Base-by-base conservation (phyloP, 2,329 filamentous ascomycete genomes). In the Tolypocladium ophioglossoides region DNA sequence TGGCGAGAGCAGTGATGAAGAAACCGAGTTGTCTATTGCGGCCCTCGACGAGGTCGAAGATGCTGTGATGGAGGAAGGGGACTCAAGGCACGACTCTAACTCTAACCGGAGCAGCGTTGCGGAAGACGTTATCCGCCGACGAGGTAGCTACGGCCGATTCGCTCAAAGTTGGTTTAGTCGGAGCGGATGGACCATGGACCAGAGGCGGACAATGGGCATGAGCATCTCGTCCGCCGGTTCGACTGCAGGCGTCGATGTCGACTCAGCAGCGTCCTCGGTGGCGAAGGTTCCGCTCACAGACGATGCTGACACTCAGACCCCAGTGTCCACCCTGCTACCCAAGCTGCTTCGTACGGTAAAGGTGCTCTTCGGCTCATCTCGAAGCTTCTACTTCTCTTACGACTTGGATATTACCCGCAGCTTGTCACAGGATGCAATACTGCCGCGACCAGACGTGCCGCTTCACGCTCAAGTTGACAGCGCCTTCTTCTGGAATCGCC, bases 321-420 rank as follows among this genome's bases (percentile, higher is more conserved):
- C 53, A 12, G 68, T 70, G 18, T 69, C 73, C 8, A 62, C 78
- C 5, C 71, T 97, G 35, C 74, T 95, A 12, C 92, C 92, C 1
- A 95, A 96, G 64, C 76, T 97, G 40, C 70, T 99, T 44, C 82
- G 87, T 41, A 95, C 89, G 35, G 85, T 90, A 2, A 89, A 89
- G 64, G 82, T 97, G 54, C 82, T 96, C 56, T 92, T 96, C 65
- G 85, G 87, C 1, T 80, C 84, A 4, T 91, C 87, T 0, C 80
- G 80, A 58, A 96, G 89, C 67, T 97, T 96, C 69, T 97, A 87
- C 74, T 99, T 92, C 68, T 91, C 91, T 0, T 96, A 99, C 68
- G 94, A 99, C 59, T 80, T 92, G 66, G 91, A 99, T 66, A 81
- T 99, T 51, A 97, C 94, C 0, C 81, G 86, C 54, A 84, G 80